These are phyloP conservation scores for Musa schizocarpa DNA, from an alignment of 176 grass and related monocot species.

Conservation along the genomic window DNA sequence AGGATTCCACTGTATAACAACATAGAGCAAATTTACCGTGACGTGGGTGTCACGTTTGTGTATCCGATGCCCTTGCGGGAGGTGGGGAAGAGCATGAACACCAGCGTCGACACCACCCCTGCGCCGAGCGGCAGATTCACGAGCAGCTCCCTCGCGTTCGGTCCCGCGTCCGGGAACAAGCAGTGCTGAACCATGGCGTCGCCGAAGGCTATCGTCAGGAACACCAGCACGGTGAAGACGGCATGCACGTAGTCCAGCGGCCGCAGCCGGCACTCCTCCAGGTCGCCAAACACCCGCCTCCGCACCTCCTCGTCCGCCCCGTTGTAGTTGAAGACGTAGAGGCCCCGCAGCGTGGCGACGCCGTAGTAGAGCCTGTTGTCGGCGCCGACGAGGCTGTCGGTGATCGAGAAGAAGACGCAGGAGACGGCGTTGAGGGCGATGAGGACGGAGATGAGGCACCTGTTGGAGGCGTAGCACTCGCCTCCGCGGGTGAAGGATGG, in stretches of 20 bases:
- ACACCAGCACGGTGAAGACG: conserved; percentile 40
- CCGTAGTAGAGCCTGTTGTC: conserved; percentile 63
- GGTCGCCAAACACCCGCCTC: conserved; percentile 13
- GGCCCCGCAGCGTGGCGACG: conserved; percentile 32
- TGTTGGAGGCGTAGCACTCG: conserved; percentile 30
- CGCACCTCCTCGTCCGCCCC: not conserved
- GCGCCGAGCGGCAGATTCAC: conserved; percentile 47
- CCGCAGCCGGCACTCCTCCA: conserved; percentile 22
- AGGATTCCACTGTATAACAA: too few species aligned
- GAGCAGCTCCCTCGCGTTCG: conserved; percentile 36
- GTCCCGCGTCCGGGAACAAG: conserved; percentile 35
- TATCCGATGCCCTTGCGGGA: conserved; percentile 45
- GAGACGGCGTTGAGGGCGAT: conserved; percentile 27
- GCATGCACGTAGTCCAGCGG: conserved; percentile 44
- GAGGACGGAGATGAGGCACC: conserved; percentile 23
- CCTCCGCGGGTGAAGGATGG: conserved; percentile 66
- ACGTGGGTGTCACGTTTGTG: conserved; percentile 7
- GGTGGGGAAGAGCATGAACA: conserved; percentile 56
- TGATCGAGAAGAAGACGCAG: conserved; percentile 51
- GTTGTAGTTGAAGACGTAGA: conserved; percentile 42
- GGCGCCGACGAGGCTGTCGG: conserved; percentile 44
- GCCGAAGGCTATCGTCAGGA: conserved; percentile 40
- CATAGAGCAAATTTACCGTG: too few species aligned
- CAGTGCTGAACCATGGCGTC: conserved; percentile 36
- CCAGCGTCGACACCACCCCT: conserved; percentile 36